Evolutionary conservation across 2,329 filamentous ascomycete genomes (phyloP).

Genomic region (Aspergillus japonicus): DNA sequence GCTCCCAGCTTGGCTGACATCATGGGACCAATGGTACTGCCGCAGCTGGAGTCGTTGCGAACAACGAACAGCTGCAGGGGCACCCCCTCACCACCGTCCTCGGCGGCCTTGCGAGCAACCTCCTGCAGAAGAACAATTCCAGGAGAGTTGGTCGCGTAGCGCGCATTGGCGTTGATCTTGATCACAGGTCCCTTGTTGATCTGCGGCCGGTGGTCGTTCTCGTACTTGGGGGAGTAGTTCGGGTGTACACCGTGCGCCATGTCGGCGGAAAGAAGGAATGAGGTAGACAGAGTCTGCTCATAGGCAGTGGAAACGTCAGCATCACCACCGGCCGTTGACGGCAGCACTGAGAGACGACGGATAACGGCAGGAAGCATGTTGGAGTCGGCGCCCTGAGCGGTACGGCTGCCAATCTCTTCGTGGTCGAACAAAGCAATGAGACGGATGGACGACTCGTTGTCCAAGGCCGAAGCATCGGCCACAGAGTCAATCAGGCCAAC

Average conservation of each 20-base stretch:
- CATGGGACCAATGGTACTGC: constrained; percentile 98
- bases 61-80: constrained; percentile 96
- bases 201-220: constrained; percentile 82
- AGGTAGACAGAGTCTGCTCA: constrained; percentile 86
- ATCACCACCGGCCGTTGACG: constrained; percentile 58
- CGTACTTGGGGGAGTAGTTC: constrained; percentile 91
- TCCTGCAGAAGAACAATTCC: constrained; percentile 92
- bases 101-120: constrained; percentile 63
- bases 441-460: constrained; percentile 77
- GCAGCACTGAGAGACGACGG: constrained; percentile 78
- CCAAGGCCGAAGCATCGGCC: constrained; percentile 61
- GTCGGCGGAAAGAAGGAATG: constrained; percentile 92
- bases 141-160: constrained; percentile 94
- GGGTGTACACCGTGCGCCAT: constrained; percentile 97
- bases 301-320: constrained; percentile 73
- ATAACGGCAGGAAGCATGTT: constrained; percentile 87
- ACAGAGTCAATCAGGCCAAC: constrained; percentile 81
- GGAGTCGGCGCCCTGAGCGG: constrained; percentile 89
- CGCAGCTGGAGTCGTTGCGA: constrained; percentile 90
- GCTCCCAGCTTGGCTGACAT: constrained; percentile 81
- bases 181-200: constrained; percentile 97
- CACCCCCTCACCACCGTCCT: constrained; percentile 63
- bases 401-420: constrained; percentile 91
- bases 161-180: constrained; percentile 96
- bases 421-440: constrained; percentile 96